phyloP scores from a whole-genome alignment of 2,329 filamentous ascomycete species.

The Colletotrichum godetiae region DNA sequence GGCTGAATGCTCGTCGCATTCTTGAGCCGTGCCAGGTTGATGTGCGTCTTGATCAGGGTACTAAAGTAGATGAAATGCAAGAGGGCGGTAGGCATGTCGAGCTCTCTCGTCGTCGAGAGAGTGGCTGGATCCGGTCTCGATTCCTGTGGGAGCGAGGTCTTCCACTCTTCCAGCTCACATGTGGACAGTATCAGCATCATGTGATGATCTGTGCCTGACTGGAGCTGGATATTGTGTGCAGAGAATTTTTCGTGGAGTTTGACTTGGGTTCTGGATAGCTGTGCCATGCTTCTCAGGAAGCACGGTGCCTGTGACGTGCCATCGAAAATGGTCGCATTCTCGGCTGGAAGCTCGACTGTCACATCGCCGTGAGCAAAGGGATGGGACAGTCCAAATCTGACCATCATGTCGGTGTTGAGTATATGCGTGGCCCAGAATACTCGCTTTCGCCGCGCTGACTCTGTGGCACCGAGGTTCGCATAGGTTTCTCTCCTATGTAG shows the following conservation, averaged over 20 bases:
- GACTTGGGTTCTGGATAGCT: slow-evolving; percentile 14
- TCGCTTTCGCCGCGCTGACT: background rate
- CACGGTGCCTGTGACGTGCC: background rate
- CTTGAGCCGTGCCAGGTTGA: slow-evolving; percentile 8
- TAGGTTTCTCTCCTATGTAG: slow-evolving; percentile 12
- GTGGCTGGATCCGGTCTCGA: background rate
- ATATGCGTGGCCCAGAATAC: slow-evolving; percentile 27
- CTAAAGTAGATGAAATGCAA: slow-evolving; percentile 21
- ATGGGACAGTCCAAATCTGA: slow-evolving; percentile 18
- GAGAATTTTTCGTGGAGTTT: slow-evolving; percentile 18
- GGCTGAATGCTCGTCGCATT: slow-evolving; percentile 1
- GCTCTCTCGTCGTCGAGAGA: background rate
- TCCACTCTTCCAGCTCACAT: slow-evolving; percentile 24
- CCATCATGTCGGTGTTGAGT: slow-evolving; percentile 13
- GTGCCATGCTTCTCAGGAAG: background rate
- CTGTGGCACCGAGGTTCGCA: background rate
- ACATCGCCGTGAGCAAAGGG: background rate
- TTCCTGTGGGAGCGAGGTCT: background rate
- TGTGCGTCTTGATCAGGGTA: slow-evolving; percentile 11
- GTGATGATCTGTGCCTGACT: background rate
- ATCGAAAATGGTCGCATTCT: background rate
- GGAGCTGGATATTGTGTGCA: background rate
- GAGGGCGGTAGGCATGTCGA: background rate
- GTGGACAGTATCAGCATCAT: background rate
- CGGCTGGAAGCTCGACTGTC: slow-evolving; percentile 7